Base-by-base conservation (phyloP, 352 stramenopile genomes). In the Globisporangium nodosum region DNA sequence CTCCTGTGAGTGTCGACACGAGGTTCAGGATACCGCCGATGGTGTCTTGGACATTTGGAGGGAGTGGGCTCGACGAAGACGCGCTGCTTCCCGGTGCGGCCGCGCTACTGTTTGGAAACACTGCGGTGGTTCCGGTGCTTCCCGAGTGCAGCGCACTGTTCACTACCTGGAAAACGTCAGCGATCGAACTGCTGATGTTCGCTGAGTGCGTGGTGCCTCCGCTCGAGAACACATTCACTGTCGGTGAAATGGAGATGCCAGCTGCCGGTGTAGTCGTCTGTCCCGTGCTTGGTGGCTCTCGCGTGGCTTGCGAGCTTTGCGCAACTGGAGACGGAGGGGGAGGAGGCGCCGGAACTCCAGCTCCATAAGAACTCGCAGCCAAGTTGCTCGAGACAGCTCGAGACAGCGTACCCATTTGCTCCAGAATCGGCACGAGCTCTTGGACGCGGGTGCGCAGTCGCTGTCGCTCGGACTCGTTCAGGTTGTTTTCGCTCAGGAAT, bases 401-500 rank as follows among this genome's bases (percentile, higher is more conserved):
- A 6, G 64, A 56, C 46, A 74, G 35, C 4, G 37, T 35, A 12
- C 54, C 48, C 0, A 65, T 37, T n/a, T 59, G 40, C 1, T 56
- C 49, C 40, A 76, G 21, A 47, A 64, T 65, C 2, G 69, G 65
- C 8, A 67, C 50, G 5, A 76, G 46, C 13, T 69, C 63, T 1
- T 64, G 54, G 0, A 76, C 58, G 1, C 59, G 66, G n/a, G 55
- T 58, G n/a, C 57, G 35, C 42, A 74, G 49, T n/a, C 67, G 48
- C 27, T 48, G 52, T 8, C 59, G 67, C 30, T 76, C 69, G 3
- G 53, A 49, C 6, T 21, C 45, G 11, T 42, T 73, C 39, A 76
- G 49, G 7, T 60, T 56, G 56, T 76, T 57, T 21, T 66, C 64
- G 15, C 53, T 48, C 27, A 75, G 45, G 43, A 75, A 65, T 7